Percentiles rank a stretch among this genome's conserved stretches.
Evolutionary conservation across 2,329 filamentous ascomycete species (phyloP).

Genomic region (Aspergillus ibericus): DNA sequence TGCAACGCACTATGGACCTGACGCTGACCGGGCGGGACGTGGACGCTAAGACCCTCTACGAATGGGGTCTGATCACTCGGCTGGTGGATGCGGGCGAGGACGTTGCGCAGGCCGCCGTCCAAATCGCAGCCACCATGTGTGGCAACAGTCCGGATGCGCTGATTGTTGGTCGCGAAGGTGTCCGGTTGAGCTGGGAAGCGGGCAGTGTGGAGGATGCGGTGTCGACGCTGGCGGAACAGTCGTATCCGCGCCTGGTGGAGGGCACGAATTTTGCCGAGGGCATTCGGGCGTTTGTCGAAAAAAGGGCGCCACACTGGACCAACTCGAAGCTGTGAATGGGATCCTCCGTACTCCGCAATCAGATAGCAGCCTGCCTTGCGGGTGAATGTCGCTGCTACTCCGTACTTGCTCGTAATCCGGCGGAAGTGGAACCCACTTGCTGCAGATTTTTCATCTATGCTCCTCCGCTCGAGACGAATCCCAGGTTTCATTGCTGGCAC

Average conservation of each 20-base stretch:
- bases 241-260: constrained; percentile 60
- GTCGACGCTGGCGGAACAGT: constrained; percentile 55
- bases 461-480: not conserved
- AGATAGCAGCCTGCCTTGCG: not conserved
- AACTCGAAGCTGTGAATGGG: constrained; percentile 35
- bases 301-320: constrained; percentile 63
- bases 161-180: constrained; percentile 66
- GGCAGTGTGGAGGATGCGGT: constrained; percentile 65
- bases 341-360: not conserved
- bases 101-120: constrained; percentile 48
- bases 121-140: constrained; percentile 61
- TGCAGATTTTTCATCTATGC: not conserved
- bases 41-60: constrained; percentile 57
- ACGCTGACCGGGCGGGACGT: constrained; percentile 64
- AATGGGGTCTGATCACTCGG: constrained; percentile 71
- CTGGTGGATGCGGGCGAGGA: constrained; percentile 50
- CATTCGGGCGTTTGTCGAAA: constrained; percentile 72
- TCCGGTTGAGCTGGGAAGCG: constrained; percentile 70
- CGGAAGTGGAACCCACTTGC: not conserved
- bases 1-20: constrained; percentile 70
- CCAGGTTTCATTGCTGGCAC: too few species aligned
- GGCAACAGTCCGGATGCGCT: constrained; percentile 71
- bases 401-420: not conserved
- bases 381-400: not conserved
- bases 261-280: constrained; percentile 74